Percentiles rank a stretch among this genome's conserved stretches.
Evolutionary conservation across 2,329 filamentous ascomycete genomes (phyloP).

Genomic region (Fonsecaea multimorphosa): DNA sequence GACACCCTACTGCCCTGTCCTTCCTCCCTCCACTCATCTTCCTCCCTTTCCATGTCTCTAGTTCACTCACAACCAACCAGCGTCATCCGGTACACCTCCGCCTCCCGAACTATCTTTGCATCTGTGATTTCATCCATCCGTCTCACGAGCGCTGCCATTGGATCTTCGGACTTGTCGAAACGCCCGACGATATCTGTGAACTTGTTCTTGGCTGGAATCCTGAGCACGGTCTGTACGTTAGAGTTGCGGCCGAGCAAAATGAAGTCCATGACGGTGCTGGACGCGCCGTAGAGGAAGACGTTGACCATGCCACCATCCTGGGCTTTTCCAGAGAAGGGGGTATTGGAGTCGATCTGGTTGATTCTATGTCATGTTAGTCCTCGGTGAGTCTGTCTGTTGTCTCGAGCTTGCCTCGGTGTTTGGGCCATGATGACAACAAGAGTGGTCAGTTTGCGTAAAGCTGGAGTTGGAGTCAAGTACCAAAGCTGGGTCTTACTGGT

Average conservation of each 20-base stretch:
- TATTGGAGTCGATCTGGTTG: slow-evolving; percentile 2
- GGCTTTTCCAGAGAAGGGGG: background rate
- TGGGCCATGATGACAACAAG: background rate
- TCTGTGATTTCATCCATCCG: slow-evolving; percentile 32
- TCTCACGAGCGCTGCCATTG: slow-evolving; percentile 11
- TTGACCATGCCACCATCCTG: slow-evolving; percentile 22
- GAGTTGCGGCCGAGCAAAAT: slow-evolving; percentile 13
- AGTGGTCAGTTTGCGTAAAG: background rate
- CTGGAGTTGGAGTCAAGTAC: background rate
- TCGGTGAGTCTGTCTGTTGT: background rate
- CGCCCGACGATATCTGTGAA: slow-evolving; percentile 1
- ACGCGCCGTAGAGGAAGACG: slow-evolving; percentile 21
- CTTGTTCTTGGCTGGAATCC: slow-evolving; percentile 3
- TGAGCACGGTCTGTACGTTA: background rate
- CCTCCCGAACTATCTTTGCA: slow-evolving; percentile 23
- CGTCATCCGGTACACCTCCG: slow-evolving; percentile 12
- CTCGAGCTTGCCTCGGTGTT: background rate
- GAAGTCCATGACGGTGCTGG: slow-evolving; percentile 24
- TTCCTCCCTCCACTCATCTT: slow-evolving; percentile 16
- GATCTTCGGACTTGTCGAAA: slow-evolving; percentile 13
- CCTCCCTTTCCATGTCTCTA: background rate
- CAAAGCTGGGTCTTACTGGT: background rate
- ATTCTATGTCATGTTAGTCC: slow-evolving; percentile 9
- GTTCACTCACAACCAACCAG: slow-evolving; percentile 19
- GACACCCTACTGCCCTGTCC: slow-evolving; percentile 12